Conservation (phyloP, 192 early-diverging fungal genomes). For the Backusella liffmaniae region DNA sequence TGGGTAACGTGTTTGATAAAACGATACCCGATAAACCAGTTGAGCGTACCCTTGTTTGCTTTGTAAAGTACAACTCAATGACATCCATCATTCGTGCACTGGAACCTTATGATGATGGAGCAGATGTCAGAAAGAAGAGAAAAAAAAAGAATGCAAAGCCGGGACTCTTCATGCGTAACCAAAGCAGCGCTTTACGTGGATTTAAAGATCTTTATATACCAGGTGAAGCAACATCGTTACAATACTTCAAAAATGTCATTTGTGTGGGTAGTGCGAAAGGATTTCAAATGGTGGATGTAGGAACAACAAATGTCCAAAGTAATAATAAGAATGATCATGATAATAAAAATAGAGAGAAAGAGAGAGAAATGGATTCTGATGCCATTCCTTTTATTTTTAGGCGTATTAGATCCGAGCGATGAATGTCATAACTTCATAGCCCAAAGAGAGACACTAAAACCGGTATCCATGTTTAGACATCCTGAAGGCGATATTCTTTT, state of each 20-base stretch:
- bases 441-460: constrained; percentile 73
- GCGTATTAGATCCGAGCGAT: constrained; percentile 84
- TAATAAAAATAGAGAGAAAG: not conserved
- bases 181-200: constrained; percentile 43
- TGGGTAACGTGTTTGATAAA: constrained; percentile 58
- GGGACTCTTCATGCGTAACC: constrained; percentile 44
- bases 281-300: constrained; percentile 91
- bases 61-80: constrained; percentile 71
- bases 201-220: constrained; percentile 94
- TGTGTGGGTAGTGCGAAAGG: constrained; percentile 91
- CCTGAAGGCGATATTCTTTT: constrained; percentile 78
- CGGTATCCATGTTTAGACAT: constrained; percentile 82
- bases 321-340: not conserved
- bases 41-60: constrained; percentile 52
- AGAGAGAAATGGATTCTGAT: constrained; percentile 21
- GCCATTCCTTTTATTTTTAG: constrained; percentile 30
- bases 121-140: constrained; percentile 44
- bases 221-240: constrained; percentile 81
- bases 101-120: constrained; percentile 54
- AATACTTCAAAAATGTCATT: constrained; percentile 81
- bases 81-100: constrained; percentile 76
- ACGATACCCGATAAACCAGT: constrained; percentile 18
- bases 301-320: constrained; percentile 76
- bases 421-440: constrained; percentile 74
- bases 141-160: constrained; percentile 12